Evolutionary conservation across 805 yeast genomes (phyloP).

Genomic region (Brettanomyces naardenensis): DNA sequence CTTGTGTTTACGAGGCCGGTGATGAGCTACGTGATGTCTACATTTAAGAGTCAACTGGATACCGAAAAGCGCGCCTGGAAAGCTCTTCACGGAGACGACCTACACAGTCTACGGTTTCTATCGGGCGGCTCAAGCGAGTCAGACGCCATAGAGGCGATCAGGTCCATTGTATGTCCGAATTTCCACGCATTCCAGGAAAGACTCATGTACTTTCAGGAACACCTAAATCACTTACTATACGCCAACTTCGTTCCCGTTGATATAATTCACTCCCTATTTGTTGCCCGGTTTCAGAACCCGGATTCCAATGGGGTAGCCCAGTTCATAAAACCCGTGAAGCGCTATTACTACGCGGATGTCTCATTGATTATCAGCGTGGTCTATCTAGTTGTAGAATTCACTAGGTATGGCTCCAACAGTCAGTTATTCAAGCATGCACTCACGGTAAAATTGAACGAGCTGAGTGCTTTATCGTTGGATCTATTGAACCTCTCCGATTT

Average conservation of each 20-base stretch:
- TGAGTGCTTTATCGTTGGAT: background rate
- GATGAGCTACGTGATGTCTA: background rate
- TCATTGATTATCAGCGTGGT: background rate
- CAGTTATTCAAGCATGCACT: background rate
- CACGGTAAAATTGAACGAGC: background rate
- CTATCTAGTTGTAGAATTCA: background rate
- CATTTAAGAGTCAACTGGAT: background rate
- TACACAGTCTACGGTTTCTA: background rate
- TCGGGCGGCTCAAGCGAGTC: background rate
- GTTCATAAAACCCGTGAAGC: background rate
- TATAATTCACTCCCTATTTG: background rate
- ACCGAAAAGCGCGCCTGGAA: background rate
- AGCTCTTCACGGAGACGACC: background rate
- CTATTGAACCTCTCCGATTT: constrained; percentile 1
- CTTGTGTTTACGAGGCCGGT: background rate
- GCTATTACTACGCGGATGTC: background rate
- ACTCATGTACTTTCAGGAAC: background rate
- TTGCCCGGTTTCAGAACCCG: background rate
- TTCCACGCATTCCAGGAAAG: constrained; percentile 1
- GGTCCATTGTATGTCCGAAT: background rate
- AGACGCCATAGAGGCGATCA: background rate
- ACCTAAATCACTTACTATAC: constrained; percentile 1
- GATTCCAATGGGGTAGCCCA: constrained; percentile 1
- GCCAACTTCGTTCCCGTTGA: constrained; percentile 1
- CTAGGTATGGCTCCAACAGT: background rate